Percentiles rank a stretch among this genome's conserved stretches.
phyloP scores from a whole-genome alignment of 352 stramenopile species.

The Phytophthora uliginosa region DNA sequence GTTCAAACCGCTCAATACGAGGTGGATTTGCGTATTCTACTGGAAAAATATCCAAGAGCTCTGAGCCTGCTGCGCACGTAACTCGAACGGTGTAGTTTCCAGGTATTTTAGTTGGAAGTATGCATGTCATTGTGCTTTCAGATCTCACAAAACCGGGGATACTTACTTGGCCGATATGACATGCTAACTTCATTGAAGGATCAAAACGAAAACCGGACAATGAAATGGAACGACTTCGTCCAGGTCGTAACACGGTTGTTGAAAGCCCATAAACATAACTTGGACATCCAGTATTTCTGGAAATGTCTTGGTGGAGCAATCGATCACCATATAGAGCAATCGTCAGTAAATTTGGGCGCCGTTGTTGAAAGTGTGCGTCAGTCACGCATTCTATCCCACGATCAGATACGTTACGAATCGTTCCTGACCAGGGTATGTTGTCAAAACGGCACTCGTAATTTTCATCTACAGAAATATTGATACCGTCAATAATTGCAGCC shows the following conservation, averaged over 20 bases:
- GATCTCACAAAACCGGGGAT: conserved; percentile 31
- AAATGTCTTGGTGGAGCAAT: conserved; percentile 26
- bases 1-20: conserved; percentile 25
- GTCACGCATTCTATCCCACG: conserved; percentile 29
- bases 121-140: conserved; percentile 35
- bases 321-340: conserved; percentile 23
- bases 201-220: conserved; percentile 43
- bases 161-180: conserved; percentile 19
- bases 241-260: conserved; percentile 16
- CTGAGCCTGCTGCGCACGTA: conserved; percentile 15
- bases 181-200: conserved; percentile 36
- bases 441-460: conserved; percentile 46
- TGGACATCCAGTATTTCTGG: conserved; percentile 26
- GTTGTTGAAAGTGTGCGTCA: neutral
- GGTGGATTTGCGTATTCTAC: conserved; percentile 36
- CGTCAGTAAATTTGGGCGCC: conserved; percentile 13
- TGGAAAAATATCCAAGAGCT: conserved; percentile 27
- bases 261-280: conserved; percentile 25
- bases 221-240: conserved; percentile 25
- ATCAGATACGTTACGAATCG: conserved; percentile 20
- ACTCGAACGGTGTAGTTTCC: conserved; percentile 50
- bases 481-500: conserved; percentile 20
- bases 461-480: conserved; percentile 14
- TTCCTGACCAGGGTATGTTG: conserved; percentile 13
- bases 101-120: conserved; percentile 36